Evolutionary conservation across 164 flowering plant genomes (phyloP).

Genomic region (Nymphaea colorata): DNA sequence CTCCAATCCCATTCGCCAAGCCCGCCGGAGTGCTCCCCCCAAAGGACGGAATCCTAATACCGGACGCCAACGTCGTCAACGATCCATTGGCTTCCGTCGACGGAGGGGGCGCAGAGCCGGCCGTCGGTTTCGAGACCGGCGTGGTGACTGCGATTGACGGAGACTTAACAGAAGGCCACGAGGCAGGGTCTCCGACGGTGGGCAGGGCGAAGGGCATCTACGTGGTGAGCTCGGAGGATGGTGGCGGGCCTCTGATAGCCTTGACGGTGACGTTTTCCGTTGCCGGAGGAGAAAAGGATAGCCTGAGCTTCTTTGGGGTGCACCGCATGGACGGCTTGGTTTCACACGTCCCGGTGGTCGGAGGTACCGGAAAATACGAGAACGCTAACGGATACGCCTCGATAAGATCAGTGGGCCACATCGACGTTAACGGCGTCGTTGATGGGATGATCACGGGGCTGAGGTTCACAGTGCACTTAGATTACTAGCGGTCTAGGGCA

Average conservation of each 20-base stretch:
- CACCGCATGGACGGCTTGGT: slow-evolving; percentile 37
- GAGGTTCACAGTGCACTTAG: slow-evolving; percentile 16
- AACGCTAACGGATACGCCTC: slow-evolving; percentile 53
- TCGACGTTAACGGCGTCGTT: slow-evolving; percentile 14
- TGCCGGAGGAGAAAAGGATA: slow-evolving; percentile 26
- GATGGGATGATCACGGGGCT: slow-evolving; percentile 19
- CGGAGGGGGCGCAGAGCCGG: not conserved
- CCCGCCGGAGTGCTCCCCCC: not conserved
- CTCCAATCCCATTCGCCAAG: not conserved
- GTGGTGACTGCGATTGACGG: slow-evolving; percentile 56
- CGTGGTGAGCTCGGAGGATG: slow-evolving; percentile 52
- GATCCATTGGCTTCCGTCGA: not conserved
- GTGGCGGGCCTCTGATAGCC: slow-evolving; percentile 46
- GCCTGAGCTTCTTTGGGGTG: slow-evolving; percentile 57
- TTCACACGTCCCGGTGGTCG: slow-evolving; percentile 53
- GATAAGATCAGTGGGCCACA: slow-evolving; percentile 26
- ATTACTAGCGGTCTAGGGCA: not conserved
- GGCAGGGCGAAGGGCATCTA: slow-evolving; percentile 72
- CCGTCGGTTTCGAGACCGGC: slow-evolving; percentile 18
- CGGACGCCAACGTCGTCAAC: not conserved
- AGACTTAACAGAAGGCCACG: slow-evolving; percentile 52
- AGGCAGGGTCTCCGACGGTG: slow-evolving; percentile 40
- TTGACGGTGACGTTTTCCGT: slow-evolving; percentile 46
- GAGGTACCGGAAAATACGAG: slow-evolving; percentile 68
- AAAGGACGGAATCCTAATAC: not conserved